phyloP scores from a whole-genome alignment of 106 monocot genomes.

The Phalaenopsis equestris region DNA sequence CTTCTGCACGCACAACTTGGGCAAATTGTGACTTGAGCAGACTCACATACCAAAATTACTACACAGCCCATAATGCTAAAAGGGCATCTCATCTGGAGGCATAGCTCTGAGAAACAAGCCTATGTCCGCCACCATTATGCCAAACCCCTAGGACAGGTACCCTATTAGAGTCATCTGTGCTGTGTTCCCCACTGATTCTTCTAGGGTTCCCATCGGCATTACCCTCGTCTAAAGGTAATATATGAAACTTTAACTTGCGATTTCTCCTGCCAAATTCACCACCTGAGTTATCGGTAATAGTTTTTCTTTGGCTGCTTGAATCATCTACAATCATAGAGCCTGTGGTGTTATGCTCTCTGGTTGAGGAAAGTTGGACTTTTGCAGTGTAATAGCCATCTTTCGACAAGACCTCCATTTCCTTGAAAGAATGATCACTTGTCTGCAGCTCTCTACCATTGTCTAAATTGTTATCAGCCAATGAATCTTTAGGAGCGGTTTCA shows the following conservation, averaged over 20 bases:
- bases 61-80: not conserved
- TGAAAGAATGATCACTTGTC: slow-evolving; percentile 24
- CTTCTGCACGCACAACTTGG: not conserved
- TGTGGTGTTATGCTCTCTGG: not conserved
- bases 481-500: slow-evolving; percentile 14
- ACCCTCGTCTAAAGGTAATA: slow-evolving; percentile 55
- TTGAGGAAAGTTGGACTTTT: not conserved
- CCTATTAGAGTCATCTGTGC: not conserved
- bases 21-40: not conserved
- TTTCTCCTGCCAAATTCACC: slow-evolving; percentile 29
- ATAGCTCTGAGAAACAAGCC: slow-evolving; percentile 22
- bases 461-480: slow-evolving; percentile 37
- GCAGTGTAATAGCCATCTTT: slow-evolving; percentile 64
- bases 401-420: slow-evolving; percentile 47
- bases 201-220: slow-evolving; percentile 21
- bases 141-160: slow-evolving; percentile 59
- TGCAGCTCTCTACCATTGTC: slow-evolving; percentile 56
- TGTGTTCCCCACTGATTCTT: slow-evolving; percentile 8
- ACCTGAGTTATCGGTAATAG: not conserved
- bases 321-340: slow-evolving; percentile 4
- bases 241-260: slow-evolving; percentile 57
- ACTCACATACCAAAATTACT: not conserved
- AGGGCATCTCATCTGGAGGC: not conserved
- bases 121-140: slow-evolving; percentile 59
- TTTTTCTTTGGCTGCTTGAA: slow-evolving; percentile 14